Evolutionary conservation across 306 rosid species (phyloP), one percentile per base, ranked within the genome.

Genomic region (Quercus wislizeni): DNA sequence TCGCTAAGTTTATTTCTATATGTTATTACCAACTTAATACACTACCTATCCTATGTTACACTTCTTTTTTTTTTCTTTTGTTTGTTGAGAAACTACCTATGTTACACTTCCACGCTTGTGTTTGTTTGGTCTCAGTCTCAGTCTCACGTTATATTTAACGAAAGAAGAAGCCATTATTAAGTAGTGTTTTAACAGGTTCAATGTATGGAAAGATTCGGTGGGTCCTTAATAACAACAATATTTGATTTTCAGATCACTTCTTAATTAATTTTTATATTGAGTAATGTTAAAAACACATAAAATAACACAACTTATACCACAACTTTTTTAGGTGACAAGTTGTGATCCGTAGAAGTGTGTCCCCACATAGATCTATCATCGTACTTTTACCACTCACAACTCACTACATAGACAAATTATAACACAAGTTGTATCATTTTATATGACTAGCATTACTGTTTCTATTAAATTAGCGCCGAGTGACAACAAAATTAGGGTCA

Each of bases 191-290:
- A 15, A 10, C 41, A 52, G 81, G 89, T 89, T 80, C 92, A 78
- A 78, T 89, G 92, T 73, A 84, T 78, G 14, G 7, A 76, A 59
- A 62, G 87, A 80, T 82, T 74, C 61, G 62, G 83, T 76, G 89
- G 83, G 86, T 14, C 83, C 84, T 17, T 59, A 1, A 2, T 10
- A 17, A 6, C 11, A 12, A 4, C 35, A 35, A 33, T 68, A 20
- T 33, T 56, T 69, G 49, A 69, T 33, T 62, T 49, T 23, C 8
- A 35, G 19, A 31, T 54, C 25, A 15, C 73, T 38, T n/a, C 8
- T 0, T 11, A 33, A 17, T 23, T 7, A 41, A 41, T 41, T 41
- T 41, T 41, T 41, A 2, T 8, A 41, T 8, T 2, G 1, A 8
- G 12, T 8, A 41, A 41, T 2, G 11, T 0, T 41, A 41, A 8